These are phyloP conservation scores for Platanus orientalis DNA, from an alignment of 164 flowering plant genomes.

Conservation along the genomic window DNA sequence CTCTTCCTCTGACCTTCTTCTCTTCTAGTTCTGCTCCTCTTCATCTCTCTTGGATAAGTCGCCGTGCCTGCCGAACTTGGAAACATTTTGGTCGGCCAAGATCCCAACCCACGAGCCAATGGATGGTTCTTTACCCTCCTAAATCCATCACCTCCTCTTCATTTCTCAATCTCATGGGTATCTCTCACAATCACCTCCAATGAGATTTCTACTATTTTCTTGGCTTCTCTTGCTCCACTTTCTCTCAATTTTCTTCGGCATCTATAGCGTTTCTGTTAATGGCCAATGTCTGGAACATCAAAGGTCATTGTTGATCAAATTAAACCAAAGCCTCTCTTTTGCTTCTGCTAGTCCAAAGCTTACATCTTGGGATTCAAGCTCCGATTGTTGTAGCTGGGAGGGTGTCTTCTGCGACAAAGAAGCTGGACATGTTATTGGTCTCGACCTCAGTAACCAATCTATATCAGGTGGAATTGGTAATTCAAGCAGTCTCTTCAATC, in stretches of 20 bases:
- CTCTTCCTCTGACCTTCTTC: no score
- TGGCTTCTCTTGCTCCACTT: conserved; percentile 16
- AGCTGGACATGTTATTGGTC: conserved; percentile 24
- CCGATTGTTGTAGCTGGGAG: conserved; percentile 35
- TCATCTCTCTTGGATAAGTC: not conserved
- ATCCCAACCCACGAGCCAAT: not conserved
- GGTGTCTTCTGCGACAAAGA: conserved; percentile 30
- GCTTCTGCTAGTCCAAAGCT: conserved; percentile 9
- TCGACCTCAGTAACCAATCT: conserved; percentile 23
- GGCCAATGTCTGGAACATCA: conserved; percentile 33
- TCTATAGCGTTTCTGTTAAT: conserved; percentile 1
- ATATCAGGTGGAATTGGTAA: conserved; percentile 25
- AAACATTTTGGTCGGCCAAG: not conserved
- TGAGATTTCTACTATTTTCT: conserved; percentile 20
- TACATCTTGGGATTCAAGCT: conserved; percentile 27
- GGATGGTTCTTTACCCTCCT: not conserved
- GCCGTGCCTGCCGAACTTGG: not conserved
- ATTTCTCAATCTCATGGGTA: conserved; percentile 5
- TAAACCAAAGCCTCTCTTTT: conserved; percentile 24
- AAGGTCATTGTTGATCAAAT: conserved; percentile 18
- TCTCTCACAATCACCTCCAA: conserved; percentile 11
- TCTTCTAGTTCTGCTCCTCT: not conserved
- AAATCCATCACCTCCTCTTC: not conserved
- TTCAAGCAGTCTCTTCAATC: conserved; percentile 27
- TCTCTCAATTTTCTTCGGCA: not conserved